These are phyloP conservation scores for Leccinum disarticulatum DNA, from an alignment of 768 basidiomycete genomes.

Conservation along the genomic window DNA sequence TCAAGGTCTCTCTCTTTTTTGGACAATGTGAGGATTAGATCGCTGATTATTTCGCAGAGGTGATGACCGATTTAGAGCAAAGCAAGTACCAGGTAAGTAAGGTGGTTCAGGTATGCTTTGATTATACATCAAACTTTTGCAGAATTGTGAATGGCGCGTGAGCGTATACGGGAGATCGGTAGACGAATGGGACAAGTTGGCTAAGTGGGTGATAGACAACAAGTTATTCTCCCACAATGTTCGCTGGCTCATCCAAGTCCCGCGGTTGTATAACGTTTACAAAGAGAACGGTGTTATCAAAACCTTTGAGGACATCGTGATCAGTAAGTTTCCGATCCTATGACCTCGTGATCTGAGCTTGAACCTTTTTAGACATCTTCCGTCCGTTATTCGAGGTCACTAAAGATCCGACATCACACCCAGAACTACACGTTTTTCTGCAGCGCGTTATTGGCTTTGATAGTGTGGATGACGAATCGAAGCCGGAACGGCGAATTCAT, in stretches of 20 bases:
- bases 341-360: background rate
- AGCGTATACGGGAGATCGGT: constrained; percentile 86
- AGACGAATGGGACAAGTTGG: constrained; percentile 97
- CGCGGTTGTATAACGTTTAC: constrained; percentile 93
- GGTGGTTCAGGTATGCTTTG: background rate
- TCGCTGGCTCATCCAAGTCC: constrained; percentile 95
- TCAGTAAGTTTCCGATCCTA: constrained; percentile 55
- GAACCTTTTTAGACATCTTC: constrained; percentile 71
- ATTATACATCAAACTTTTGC: background rate
- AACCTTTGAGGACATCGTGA: constrained; percentile 89
- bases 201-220: constrained; percentile 93
- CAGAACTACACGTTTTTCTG: constrained; percentile 92
- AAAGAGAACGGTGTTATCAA: constrained; percentile 80
- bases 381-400: constrained; percentile 95
- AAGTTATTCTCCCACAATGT: constrained; percentile 96
- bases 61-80: constrained; percentile 97
- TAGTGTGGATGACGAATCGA: constrained; percentile 98
- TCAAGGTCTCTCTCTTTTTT: constrained; percentile 52
- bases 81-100: constrained; percentile 89
- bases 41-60: constrained; percentile 51
- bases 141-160: constrained; percentile 97
- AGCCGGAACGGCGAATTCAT: constrained; percentile 86
- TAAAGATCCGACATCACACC: constrained; percentile 83
- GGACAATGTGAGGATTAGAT: background rate
- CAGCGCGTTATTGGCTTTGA: constrained; percentile 97